A percentile compares a stretch with the other conserved stretches of the same genome.
Conservation (phyloP, 108 stramenopile genomes). For the Asterionellopsis glacialis region DNA sequence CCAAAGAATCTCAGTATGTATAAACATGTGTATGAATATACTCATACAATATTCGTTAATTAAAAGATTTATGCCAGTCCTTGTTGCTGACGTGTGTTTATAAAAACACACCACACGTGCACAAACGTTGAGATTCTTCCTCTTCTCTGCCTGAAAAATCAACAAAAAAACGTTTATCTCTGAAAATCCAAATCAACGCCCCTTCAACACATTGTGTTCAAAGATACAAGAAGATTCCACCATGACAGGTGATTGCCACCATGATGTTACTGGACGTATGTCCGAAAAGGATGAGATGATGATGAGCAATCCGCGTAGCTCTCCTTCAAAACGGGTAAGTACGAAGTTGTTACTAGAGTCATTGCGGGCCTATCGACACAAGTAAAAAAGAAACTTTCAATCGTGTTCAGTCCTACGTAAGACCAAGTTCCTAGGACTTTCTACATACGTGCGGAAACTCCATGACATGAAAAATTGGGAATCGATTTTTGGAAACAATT, state of each 20-base stretch:
- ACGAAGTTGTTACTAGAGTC: not conserved
- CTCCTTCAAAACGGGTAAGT: constrained; percentile 4
- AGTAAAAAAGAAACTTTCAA: too few relatives aligned
- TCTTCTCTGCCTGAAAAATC: not conserved
- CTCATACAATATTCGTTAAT: too few relatives aligned
- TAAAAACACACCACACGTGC: not conserved
- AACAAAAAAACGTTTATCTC: not conserved
- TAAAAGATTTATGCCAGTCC: too few relatives aligned
- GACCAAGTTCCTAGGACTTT: too few relatives aligned
- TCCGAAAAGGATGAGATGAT: constrained; percentile 38
- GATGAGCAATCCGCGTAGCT: constrained; percentile 14
- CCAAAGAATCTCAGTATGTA: too few relatives aligned
- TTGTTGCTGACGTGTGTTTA: too few relatives aligned
- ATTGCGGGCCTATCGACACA: too few relatives aligned
- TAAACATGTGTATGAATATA: too few relatives aligned
- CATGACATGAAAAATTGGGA: too few relatives aligned
- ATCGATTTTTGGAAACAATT: too few relatives aligned
- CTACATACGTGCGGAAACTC: too few relatives aligned
- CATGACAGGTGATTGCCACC: constrained; percentile 19
- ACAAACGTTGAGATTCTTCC: not conserved
- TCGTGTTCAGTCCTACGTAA: too few relatives aligned
- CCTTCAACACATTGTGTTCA: not conserved
- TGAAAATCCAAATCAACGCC: not conserved
- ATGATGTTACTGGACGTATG: constrained; percentile 28
- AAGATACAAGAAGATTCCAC: not conserved